A percentile compares a stretch with the other conserved stretches of the same genome.
Conservation (phyloP, 2,329 filamentous ascomycete species). For the Aspergillus sojae region DNA sequence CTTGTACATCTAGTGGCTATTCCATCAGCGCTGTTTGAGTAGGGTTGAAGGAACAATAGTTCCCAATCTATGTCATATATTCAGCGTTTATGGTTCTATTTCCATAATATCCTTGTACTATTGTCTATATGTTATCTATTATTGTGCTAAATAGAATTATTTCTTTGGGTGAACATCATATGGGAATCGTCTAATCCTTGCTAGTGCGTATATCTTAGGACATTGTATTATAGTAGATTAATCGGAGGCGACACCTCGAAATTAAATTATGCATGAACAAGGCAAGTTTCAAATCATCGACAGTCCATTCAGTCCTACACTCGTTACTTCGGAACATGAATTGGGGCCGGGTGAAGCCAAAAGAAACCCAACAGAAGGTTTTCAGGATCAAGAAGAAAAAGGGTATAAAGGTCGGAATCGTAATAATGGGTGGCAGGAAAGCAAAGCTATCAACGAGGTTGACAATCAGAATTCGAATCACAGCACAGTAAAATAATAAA, state of each 20-base stretch:
- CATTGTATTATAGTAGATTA: neutral
- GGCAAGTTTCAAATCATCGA: neutral
- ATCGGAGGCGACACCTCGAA: neutral
- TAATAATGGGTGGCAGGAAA: constrained; percentile 3
- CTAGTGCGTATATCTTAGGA: neutral
- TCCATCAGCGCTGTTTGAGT: neutral
- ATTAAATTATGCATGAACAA: neutral
- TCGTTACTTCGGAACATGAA: constrained; percentile 9
- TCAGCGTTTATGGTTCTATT: neutral
- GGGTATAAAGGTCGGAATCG: constrained; percentile 6
- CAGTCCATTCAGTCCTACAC: constrained; percentile 6
- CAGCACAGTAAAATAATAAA: neutral
- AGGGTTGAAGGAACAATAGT: neutral
- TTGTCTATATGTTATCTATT: neutral
- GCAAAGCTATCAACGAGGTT: neutral
- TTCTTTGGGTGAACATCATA: neutral
- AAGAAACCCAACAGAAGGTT: constrained; percentile 1
- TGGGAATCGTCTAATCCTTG: neutral
- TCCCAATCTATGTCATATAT: neutral
- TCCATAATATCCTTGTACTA: neutral
- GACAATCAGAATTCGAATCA: constrained; percentile 1
- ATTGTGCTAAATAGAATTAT: neutral
- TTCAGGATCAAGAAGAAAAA: neutral
- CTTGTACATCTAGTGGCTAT: neutral
- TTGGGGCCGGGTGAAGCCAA: constrained; percentile 5